Evolutionary conservation across 345 rosid genomes (phyloP), one percentile per base, ranked within the genome.

Genomic region (Mercurialis annua): DNA sequence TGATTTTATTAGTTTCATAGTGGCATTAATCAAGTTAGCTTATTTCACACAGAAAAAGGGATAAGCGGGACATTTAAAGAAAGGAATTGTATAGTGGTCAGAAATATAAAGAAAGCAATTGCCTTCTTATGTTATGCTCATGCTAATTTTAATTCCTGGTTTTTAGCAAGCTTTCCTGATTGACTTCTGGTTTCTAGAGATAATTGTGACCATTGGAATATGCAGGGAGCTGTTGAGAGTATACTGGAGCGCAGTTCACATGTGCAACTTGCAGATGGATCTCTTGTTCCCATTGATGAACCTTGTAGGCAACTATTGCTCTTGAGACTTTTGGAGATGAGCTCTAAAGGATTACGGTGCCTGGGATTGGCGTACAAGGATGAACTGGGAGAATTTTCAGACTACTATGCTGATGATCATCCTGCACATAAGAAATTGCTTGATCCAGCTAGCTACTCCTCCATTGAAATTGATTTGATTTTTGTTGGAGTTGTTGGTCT

Each of bases 191-290:
- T 44, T 9, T 10, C 10, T 47, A 12, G 51, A 33, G 12, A 56
- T 61, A 12, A 34, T 21, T 49, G 26, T 59, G 54, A 47, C 47
- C 59, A 23, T 42, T 57, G 44, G 47, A 15, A 70, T 70, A 59
- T 73, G 75, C 78, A 92, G 98, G 98, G 98, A 38, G 97, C 97
- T 38, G 92, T 92, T 34, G 98, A 92, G 84, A 86, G 84, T 75
- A 72, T 92, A 77, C 77, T 90, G 70, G 95, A 90, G 66, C 86
- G 95, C 65, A 83, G 97, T 81, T 81, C 92, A 20, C 74, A 69
- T 6, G 81, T 88, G 33, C 98, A 92, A 66, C 92, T 92, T 47
- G 90, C 96, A 50, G 93, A 90, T 83, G 95, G 98, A 79, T 82
- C 95, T 49, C 73, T 82, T 67, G 85, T 81, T 21, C 77, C 86